A percentile compares a stretch with the other conserved stretches of the same genome.
Conservation (phyloP, 169 alveolate species). For the Theileria orientalis region DNA sequence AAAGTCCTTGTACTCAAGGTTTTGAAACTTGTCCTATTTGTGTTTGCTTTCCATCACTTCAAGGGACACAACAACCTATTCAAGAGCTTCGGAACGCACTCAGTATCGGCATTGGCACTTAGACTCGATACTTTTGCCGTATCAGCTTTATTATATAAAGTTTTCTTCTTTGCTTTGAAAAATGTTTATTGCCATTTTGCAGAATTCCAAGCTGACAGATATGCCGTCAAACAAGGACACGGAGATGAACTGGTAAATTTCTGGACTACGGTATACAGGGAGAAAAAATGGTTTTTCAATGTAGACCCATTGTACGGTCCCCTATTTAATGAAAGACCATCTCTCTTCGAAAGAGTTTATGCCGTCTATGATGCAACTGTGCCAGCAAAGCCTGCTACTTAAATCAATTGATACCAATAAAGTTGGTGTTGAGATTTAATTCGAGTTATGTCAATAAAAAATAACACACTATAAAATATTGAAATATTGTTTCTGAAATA, state of each 20-base stretch:
- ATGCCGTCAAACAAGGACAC: conserved; percentile 75
- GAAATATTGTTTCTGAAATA: no score
- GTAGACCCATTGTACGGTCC: conserved; percentile 71
- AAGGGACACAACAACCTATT: conserved; percentile 72
- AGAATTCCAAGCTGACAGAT: conserved; percentile 84
- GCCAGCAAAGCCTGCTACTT: neutral
- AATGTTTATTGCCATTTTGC: neutral
- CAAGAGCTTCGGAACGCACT: conserved; percentile 82
- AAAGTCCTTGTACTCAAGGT: conserved; percentile 17
- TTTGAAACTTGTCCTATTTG: conserved; percentile 69
- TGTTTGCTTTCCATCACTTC: conserved; percentile 75
- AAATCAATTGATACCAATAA: no score
- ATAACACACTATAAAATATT: no score
- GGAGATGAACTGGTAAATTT: conserved; percentile 71
- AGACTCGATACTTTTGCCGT: conserved; percentile 5
- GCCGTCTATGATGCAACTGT: conserved; percentile 65
- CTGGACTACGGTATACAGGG: conserved; percentile 50
- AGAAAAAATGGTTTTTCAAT: conserved; percentile 24
- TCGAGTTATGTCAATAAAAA: no score
- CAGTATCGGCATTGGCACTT: conserved; percentile 14
- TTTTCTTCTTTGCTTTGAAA: neutral
- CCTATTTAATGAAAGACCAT: conserved; percentile 84
- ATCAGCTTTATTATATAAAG: neutral
- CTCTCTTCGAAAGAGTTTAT: conserved; percentile 75
- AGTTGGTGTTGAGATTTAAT: no score